A percentile compares a stretch with the other conserved stretches of the same genome.
These are phyloP conservation scores for Aspergillus texensis DNA, from an alignment of 2,329 filamentous ascomycete species.

Conservation along the genomic window DNA sequence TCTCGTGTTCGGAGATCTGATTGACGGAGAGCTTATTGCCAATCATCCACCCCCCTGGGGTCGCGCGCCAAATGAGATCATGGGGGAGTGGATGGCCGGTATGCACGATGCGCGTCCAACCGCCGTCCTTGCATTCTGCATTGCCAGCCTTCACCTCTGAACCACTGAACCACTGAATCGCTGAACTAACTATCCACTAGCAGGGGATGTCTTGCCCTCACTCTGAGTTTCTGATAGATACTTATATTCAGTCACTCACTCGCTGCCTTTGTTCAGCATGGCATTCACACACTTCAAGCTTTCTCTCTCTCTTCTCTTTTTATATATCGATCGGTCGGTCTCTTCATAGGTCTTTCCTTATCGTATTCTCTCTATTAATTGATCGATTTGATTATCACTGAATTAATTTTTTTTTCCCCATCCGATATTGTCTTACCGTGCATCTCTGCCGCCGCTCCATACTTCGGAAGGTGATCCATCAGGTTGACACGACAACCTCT, in stretches of 20 bases:
- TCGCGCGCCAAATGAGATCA: constrained; percentile 8
- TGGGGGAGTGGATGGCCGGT: constrained; percentile 4
- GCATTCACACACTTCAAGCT: constrained; percentile 10
- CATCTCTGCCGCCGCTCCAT: not conserved
- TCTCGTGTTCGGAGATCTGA: constrained; percentile 10
- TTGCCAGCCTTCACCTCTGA: constrained; percentile 9
- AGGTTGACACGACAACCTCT: constrained; percentile 42
- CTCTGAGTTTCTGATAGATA: constrained; percentile 9
- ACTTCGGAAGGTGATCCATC: constrained; percentile 11
- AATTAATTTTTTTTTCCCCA: constrained; percentile 6
- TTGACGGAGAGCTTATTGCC: constrained; percentile 5
- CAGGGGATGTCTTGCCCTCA: not conserved
- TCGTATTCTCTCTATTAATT: not conserved
- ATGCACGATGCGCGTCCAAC: constrained; percentile 16
- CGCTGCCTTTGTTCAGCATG: not conserved
- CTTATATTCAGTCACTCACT: constrained; percentile 22
- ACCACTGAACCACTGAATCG: not conserved
- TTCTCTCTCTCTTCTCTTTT: constrained; percentile 20
- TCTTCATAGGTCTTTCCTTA: constrained; percentile 15
- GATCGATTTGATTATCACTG: not conserved
- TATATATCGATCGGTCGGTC: constrained; percentile 17
- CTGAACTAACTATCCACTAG: not conserved
- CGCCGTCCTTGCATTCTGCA: constrained; percentile 14
- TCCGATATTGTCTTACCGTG: constrained; percentile 15
- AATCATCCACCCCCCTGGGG: constrained; percentile 2